A percentile compares a stretch with the other conserved stretches of the same genome.
Conservation (phyloP, 83 land plant genomes). For the Diphasiastrum complanatum region DNA sequence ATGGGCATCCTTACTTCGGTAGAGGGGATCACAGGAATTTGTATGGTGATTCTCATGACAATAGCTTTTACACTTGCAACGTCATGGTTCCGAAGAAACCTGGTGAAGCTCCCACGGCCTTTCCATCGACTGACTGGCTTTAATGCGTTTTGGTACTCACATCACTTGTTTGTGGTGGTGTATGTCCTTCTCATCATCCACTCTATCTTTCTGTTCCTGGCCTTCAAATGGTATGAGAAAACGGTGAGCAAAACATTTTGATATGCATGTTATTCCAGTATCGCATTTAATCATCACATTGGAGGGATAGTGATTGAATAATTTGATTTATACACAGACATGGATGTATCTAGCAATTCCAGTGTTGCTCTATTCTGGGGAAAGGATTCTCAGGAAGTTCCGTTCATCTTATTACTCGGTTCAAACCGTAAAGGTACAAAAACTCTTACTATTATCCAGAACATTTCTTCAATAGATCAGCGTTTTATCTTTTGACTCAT, state of each 20-base stretch:
- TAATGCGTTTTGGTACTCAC: slow-evolving; percentile 98
- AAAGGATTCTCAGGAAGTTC: slow-evolving; percentile 53
- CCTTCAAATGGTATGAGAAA: slow-evolving; percentile 56
- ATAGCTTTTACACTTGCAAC: slow-evolving; percentile 70
- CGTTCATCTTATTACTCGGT: slow-evolving; percentile 60
- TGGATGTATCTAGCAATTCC: slow-evolving; percentile 91
- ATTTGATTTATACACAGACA: slow-evolving; percentile 44
- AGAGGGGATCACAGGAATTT: slow-evolving; percentile 65
- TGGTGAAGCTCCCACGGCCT: slow-evolving; percentile 66
- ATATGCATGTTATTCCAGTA: neutral
- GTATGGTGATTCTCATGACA: slow-evolving; percentile 74
- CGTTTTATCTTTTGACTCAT: neutral
- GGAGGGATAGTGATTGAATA: too few relatives aligned
- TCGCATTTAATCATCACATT: neutral
- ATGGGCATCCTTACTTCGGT: slow-evolving; percentile 33
- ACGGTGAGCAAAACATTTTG: slow-evolving; percentile 44
- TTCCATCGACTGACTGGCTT: slow-evolving; percentile 81
- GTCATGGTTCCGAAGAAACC: slow-evolving; percentile 48
- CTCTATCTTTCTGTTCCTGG: slow-evolving; percentile 55
- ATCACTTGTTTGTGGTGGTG: slow-evolving; percentile 73
- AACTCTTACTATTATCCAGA: too few relatives aligned
- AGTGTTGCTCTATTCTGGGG: slow-evolving; percentile 61
- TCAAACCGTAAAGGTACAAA: slow-evolving; percentile 53
- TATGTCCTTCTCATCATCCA: slow-evolving; percentile 68
- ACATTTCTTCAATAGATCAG: neutral